phyloP scores from a whole-genome alignment of 2,329 filamentous ascomycete genomes.

The Microcyclospora tardicrescens region DNA sequence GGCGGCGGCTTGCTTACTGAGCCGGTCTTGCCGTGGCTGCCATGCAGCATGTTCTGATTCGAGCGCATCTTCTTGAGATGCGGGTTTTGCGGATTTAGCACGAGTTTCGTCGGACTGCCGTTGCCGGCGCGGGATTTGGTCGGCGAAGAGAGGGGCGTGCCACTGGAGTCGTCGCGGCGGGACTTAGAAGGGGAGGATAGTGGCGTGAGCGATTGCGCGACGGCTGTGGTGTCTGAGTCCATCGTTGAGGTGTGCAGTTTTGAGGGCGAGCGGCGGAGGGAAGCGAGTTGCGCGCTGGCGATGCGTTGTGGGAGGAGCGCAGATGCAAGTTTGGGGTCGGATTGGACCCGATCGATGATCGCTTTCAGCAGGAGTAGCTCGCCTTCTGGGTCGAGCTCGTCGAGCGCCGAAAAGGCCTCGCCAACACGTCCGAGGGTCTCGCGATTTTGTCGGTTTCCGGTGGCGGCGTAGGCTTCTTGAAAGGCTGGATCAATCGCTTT shows the following conservation, averaged over 20 bases:
- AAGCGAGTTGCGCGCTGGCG: conserved; percentile 24
- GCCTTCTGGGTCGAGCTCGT: conserved; percentile 80
- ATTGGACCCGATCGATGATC: conserved; percentile 59
- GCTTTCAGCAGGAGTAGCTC: conserved; percentile 72
- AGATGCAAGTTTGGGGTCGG: conserved; percentile 51
- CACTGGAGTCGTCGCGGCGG: conserved; percentile 1
- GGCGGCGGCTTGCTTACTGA: no score
- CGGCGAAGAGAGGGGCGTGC: conserved; percentile 8
- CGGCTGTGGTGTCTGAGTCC: conserved; percentile 5
- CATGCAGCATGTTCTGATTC: conserved; percentile 20
- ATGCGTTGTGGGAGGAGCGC: conserved; percentile 28
- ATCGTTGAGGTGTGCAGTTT: conserved; percentile 5
- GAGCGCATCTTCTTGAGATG: conserved; percentile 64
- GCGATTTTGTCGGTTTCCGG: conserved; percentile 48
- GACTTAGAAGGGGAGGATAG: conserved; percentile 17
- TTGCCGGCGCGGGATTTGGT: conserved; percentile 8
- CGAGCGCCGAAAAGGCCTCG: conserved; percentile 72
- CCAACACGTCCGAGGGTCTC: conserved; percentile 73
- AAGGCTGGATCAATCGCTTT: conserved; percentile 73
- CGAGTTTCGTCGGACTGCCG: conserved; percentile 44
- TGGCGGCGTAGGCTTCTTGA: conserved; percentile 78
- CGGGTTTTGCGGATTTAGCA: conserved; percentile 70
- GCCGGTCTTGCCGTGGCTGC: no score
- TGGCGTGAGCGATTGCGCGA: conserved; percentile 11
- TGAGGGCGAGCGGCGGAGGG: conserved; percentile 15